A percentile compares a stretch with the other conserved stretches of the same genome.
Conservation (phyloP, 2,329 filamentous ascomycete species). For the Apiospora hydei region DNA sequence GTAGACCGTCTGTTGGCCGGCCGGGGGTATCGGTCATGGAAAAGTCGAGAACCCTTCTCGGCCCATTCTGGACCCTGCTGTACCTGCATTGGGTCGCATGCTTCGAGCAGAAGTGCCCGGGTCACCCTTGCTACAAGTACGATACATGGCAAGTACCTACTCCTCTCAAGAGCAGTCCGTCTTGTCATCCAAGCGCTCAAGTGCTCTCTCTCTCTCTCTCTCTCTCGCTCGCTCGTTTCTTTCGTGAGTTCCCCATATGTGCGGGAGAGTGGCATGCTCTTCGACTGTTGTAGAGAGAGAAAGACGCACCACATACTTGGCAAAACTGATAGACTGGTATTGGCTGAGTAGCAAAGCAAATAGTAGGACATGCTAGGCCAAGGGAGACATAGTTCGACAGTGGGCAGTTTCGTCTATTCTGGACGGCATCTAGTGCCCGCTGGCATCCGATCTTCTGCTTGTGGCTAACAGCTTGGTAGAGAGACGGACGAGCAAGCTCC, state of each 20-base stretch:
- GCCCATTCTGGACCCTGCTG: slow-evolving; percentile 13
- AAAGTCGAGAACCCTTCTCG: slow-evolving; percentile 3
- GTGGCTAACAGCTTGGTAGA: background rate
- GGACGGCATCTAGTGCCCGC: background rate
- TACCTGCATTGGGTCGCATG: slow-evolving; percentile 13
- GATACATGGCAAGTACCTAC: slow-evolving; percentile 1
- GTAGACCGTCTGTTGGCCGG: background rate
- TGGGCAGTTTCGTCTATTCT: background rate
- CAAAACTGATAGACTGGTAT: background rate
- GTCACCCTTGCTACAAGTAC: background rate
- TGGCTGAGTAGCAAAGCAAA: background rate
- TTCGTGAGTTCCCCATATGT: background rate
- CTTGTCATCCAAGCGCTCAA: background rate
- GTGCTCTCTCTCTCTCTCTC: background rate
- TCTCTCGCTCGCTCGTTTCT: background rate
- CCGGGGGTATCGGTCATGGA: background rate
- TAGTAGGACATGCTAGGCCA: background rate
- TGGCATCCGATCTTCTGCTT: slow-evolving; percentile 14
- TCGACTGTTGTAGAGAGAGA: background rate
- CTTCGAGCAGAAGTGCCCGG: background rate
- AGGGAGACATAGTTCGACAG: background rate
- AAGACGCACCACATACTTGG: background rate
- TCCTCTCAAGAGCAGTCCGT: background rate
- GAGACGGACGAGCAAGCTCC: background rate
- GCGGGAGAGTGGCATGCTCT: background rate